These are phyloP conservation scores for Stylosanthes scabra DNA, from an alignment of 331 rosid genomes.

Conservation along the genomic window DNA sequence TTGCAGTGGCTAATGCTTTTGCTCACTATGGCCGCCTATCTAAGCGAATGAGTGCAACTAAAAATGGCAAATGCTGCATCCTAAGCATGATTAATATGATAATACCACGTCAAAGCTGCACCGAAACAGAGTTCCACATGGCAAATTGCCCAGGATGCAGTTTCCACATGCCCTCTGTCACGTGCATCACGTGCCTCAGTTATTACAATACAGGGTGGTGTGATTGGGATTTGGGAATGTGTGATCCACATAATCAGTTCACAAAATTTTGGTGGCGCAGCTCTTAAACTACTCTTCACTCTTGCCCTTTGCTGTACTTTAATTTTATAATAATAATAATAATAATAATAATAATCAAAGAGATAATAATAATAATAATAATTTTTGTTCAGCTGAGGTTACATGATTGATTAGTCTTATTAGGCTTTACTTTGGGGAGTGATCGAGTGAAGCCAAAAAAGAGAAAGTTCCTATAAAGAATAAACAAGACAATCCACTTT, in stretches of 20 bases:
- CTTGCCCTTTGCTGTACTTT: not conserved
- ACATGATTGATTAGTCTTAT: constrained; percentile 11
- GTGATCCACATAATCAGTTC: constrained; percentile 25
- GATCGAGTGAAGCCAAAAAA: constrained; percentile 1
- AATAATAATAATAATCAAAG: no score
- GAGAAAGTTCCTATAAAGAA: not conserved
- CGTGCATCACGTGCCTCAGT: constrained; percentile 33
- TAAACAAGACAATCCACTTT: constrained; percentile 8
- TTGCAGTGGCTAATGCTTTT: not conserved
- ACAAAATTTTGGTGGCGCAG: not conserved
- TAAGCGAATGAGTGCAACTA: not conserved
- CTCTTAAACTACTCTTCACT: not conserved
- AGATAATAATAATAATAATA: not conserved
- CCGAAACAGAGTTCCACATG: constrained; percentile 13
- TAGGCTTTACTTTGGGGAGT: constrained; percentile 31
- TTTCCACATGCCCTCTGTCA: constrained; percentile 24
- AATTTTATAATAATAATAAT: not conserved
- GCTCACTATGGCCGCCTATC: not conserved
- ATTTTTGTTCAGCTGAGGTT: constrained; percentile 22
- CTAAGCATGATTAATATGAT: not conserved
- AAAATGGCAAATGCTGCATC: not conserved
- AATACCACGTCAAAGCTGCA: constrained; percentile 1
- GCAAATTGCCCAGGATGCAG: constrained; percentile 3
- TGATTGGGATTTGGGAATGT: no score
- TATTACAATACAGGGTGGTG: not conserved